Base-by-base conservation (phyloP, 257 asterid species). In the Parsonsia alboflavescens region DNA sequence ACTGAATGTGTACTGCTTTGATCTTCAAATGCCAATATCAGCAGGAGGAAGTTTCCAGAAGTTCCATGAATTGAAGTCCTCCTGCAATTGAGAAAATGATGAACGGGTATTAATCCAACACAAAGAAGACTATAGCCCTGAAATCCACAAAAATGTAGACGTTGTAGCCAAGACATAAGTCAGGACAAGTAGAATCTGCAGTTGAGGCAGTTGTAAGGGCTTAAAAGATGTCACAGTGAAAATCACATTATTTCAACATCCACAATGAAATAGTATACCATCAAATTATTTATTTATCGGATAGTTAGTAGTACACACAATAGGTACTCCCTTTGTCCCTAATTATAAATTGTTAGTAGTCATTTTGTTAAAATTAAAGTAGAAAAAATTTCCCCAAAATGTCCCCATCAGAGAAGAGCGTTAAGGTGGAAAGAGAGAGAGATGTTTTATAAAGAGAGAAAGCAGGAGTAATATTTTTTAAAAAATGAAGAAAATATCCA, bases 11-110 rank as follows among this genome's bases (percentile, higher is more conserved):
- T 58, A 45, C 62, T 57, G 24, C 54, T 62, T 61, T 26, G 21
- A 74, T 68, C 77, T 65, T 85, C 80, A 85, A 52, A 66, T 13
- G 50, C 83, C 83, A 4, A 86, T 75, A 15, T n/a, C 13, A 71
- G 87, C 83, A 66, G 88, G 91, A 24, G 96, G 93, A 66, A 93
- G 82, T 80, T 88, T 93, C 98, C 98, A 93, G 86, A 72, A 93
- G 78, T 91, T 93, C 95, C 95, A 91, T 48, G 89, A 75, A 84
- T 93, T 93, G 22, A 69, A 93, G 79, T 88, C 96, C 84, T 91
- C 98, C 97, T 93, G 90, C 46, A 80, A 85, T 52, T 63, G 58
- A 73, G 17, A 10, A 70, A 48, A 70, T 48, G 49, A 19, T 57
- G 49, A 53, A 53, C 61, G 30, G 48, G 26, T 50, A 66, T 4